phyloP scores from a whole-genome alignment of 164 flowering plant species.

The Chimonanthus praecox region DNA sequence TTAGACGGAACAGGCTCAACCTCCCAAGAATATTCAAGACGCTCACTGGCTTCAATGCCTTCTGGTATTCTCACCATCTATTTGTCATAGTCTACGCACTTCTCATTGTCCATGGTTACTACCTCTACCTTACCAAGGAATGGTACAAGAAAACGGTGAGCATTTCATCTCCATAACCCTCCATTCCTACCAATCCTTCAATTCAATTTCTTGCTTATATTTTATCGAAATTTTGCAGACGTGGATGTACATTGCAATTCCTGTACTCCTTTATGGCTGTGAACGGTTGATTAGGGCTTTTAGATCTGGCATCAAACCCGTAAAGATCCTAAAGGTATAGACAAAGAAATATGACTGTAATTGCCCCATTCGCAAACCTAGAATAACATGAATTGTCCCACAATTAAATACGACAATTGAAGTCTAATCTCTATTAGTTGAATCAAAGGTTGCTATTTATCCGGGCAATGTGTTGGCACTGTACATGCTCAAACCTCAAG shows the following conservation, averaged over 20 bases:
- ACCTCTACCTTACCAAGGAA: conserved; percentile 25
- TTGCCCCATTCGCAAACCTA: no score
- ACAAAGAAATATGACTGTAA: no score
- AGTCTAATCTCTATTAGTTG: neutral
- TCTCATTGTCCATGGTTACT: conserved; percentile 28
- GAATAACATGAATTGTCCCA: no score
- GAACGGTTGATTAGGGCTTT: conserved; percentile 41
- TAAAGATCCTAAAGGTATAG: conserved; percentile 39
- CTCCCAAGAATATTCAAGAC: conserved; percentile 20
- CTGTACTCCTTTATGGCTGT: conserved; percentile 29
- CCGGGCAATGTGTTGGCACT: conserved; percentile 46
- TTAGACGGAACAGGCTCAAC: conserved; percentile 28
- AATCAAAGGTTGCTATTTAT: conserved; percentile 39
- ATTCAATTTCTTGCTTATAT: neutral
- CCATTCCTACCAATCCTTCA: neutral
- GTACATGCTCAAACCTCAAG: conserved; percentile 47
- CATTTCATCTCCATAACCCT: neutral
- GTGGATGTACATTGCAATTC: conserved; percentile 49
- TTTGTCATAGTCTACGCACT: conserved; percentile 32
- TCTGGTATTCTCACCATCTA: conserved; percentile 40
- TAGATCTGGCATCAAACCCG: conserved; percentile 40
- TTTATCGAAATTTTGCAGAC: conserved; percentile 25
- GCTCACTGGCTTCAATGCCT: conserved; percentile 36
- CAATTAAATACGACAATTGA: neutral
- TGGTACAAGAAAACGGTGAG: conserved; percentile 43